Evolutionary conservation across 352 stramenopile genomes (phyloP), one percentile per base, ranked within the genome.

Genomic region (Blastocystis sp.): DNA sequence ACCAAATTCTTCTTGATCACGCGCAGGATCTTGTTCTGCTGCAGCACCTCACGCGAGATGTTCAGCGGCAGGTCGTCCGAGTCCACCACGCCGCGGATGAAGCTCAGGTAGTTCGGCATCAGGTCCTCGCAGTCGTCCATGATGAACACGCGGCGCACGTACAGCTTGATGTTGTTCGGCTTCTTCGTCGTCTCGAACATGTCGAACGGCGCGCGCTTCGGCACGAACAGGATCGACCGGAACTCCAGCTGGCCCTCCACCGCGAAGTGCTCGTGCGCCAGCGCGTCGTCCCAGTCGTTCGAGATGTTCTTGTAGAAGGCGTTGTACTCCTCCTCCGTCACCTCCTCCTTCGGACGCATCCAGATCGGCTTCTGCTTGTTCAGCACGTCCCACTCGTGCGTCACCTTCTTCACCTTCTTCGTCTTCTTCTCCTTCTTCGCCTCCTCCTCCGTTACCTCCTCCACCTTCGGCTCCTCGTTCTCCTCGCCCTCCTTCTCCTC

Each of bases 91-190:
- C 97, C 97, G 93, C 98, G 98, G 82, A 99, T 93, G 91, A 99
- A 99, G 88, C 93, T 94, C 64, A 99, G 92, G 93, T 97, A 99
- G 91, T 99, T 96, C 41, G 96, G 97, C 96, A 99, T 98, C 81
- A 99, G 90, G 87, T 99, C 96, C 91, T 99, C 96, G 91, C 96
- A 99, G 93, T 99, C 98, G 93, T 99, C 96, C 96, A 99, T 99
- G 92, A 99, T 99, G 92, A 99, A 99, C 84, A 99, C 97, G 89
- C 96, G 94, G 91, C 96, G 94, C 90, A 99, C 96, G 91, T 99
- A 99, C 60, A 98, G 90, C 93, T 99, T 34, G 28, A 34, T 34
- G 28, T 34, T 34, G 28, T 34, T 34, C 28, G 28, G 28, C 28
- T 34, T 34, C 94, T 99, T 99, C 93, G 98, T 98, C 74, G 92